Base-by-base conservation (phyloP, 2,329 filamentous ascomycete genomes). In the Colletotrichum plurivorum region DNA sequence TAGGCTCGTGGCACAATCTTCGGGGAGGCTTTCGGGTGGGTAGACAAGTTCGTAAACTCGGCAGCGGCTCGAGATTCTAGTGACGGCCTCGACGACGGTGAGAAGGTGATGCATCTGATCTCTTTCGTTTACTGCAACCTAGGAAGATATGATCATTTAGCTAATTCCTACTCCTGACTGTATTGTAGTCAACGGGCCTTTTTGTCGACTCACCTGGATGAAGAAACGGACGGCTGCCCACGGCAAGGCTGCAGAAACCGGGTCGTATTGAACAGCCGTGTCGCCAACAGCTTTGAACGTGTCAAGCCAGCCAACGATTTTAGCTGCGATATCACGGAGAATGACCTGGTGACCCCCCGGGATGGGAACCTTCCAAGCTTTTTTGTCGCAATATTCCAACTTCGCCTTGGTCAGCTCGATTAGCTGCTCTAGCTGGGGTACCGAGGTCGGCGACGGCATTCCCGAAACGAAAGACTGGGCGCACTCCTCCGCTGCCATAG, bases 201-300 rank as follows among this genome's bases (percentile, higher is more conserved):
- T 9, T 43, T 8, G 5, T 31, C 2, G 9, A 5, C 41, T 43
- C 2, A 22, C 45, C 45, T 48, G 45, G 6, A 48, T 48, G n/a
- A 48, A 48, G 18, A 55, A n/a, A 1, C 53, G 53, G 13, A 55
- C 53, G 3, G 16, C 53, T 15, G 53, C 36, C 53, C 53, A 55
- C 16, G 53, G 53, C 25, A 55, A 25, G 5, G 31, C 53, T 2
- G 53, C 36, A 41, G 25, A 6, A 6, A 22, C 53, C 3, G 53
- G 53, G 36, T 55, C 36, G 10, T 55, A 55, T 10, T 55, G 53
- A 41, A 43, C 13, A 7, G 53, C 53, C 9, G 41, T 13, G 7
- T 55, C 53, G 8, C 53, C 36, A 8, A 55, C 39, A 15, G 8
- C 20, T 0, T 31, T 57, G 8, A 57, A 45, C 12, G 0, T 0